phyloP scores from a whole-genome alignment of 306 rosid species.

The Vigna mungo region DNA sequence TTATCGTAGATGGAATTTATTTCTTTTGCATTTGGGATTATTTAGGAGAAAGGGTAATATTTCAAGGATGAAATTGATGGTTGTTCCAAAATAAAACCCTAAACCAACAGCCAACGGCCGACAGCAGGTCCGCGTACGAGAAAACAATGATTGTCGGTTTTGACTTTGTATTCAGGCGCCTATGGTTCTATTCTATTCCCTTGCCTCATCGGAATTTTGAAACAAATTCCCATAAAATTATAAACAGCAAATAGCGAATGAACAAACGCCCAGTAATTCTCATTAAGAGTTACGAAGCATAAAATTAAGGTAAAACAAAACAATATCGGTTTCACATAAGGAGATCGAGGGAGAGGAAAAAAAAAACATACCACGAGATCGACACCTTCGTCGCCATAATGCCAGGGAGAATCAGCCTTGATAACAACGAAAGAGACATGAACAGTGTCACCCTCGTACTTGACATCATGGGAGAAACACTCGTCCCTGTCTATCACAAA shows the following conservation, averaged over 20 bases:
- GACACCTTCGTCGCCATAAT: conserved; percentile 66
- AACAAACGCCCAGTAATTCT: background rate
- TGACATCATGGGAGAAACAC: conserved; percentile 79
- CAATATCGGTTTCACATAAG: background rate
- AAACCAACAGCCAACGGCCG: background rate
- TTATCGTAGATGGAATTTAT: too few relatives aligned
- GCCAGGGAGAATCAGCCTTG: conserved; percentile 84
- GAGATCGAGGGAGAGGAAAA: background rate
- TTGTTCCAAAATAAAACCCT: background rate
- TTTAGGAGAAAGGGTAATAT: background rate
- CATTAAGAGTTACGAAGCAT: conserved; percentile 1
- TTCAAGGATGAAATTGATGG: background rate
- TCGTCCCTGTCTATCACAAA: conserved; percentile 87
- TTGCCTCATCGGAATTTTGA: background rate
- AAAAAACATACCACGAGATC: conserved; percentile 77
- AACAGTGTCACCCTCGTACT: conserved; percentile 85
- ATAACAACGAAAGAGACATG: conserved; percentile 90
- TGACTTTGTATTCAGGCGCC: background rate
- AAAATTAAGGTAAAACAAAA: background rate
- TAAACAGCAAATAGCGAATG: conserved; percentile 7
- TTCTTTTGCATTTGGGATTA: background rate
- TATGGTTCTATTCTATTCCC: background rate
- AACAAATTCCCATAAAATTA: background rate
- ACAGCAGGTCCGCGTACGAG: background rate
- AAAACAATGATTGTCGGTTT: background rate